Percentiles rank a stretch among this genome's conserved stretches.
These are phyloP conservation scores for Chaetomidium leptoderma DNA, from an alignment of 495 filamentous ascomycete genomes.

Conservation along the genomic window DNA sequence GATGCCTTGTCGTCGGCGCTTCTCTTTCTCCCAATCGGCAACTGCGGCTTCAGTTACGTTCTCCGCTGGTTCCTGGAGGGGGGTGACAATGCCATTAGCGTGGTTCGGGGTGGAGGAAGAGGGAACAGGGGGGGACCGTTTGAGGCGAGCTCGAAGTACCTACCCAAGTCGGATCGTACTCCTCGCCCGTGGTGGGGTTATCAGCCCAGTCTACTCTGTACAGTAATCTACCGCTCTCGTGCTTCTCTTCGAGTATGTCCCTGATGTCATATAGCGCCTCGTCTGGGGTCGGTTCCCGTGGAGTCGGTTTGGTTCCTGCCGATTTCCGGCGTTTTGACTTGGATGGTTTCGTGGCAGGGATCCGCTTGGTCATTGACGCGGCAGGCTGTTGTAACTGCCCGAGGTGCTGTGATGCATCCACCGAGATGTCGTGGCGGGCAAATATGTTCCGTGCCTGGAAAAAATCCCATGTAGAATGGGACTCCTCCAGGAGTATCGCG, in stretches of 20 bases:
- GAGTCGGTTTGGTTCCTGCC: neutral
- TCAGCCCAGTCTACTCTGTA: constrained; percentile 43
- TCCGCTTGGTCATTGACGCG: constrained; percentile 5
- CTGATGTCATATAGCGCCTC: constrained; percentile 29
- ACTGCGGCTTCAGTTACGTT: constrained; percentile 34
- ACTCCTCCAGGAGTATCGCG: neutral
- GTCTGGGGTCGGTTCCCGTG: neutral
- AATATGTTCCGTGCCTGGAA: neutral
- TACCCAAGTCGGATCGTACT: constrained; percentile 42
- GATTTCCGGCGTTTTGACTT: constrained; percentile 13
- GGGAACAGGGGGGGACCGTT: neutral
- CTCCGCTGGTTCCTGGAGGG: constrained; percentile 34
- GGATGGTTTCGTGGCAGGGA: constrained; percentile 1
- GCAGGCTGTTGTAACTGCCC: neutral
- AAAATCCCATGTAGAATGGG: neutral
- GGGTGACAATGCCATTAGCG: constrained; percentile 8
- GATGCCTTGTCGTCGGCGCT: constrained; percentile 10
- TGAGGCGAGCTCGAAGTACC: neutral
- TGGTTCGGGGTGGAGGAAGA: neutral
- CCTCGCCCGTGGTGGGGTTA: constrained; percentile 33
- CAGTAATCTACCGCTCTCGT: constrained; percentile 23
- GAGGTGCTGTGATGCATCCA: neutral
- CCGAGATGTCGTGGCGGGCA: neutral
- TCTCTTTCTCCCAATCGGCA: constrained; percentile 30
- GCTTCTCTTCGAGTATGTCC: constrained; percentile 40